Evolutionary conservation across 2,329 filamentous ascomycete genomes (phyloP).

Genomic region (Dactylellina haptotyla): DNA sequence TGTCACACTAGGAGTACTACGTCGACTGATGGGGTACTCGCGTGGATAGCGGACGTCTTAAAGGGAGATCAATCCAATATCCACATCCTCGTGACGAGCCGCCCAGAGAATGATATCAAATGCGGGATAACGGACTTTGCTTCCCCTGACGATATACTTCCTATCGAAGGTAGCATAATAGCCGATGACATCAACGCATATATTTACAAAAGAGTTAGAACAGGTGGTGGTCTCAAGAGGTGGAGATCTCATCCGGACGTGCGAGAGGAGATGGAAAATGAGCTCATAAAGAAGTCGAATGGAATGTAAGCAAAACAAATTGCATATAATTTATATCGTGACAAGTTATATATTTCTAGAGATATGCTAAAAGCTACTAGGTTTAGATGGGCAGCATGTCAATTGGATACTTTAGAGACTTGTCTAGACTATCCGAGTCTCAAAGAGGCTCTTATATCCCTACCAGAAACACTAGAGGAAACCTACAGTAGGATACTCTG

Average conservation of each 20-base stretch:
- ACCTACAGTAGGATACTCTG: slow-evolving; percentile 57
- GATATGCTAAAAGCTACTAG: slow-evolving; percentile 43
- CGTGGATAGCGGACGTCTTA: slow-evolving; percentile 1
- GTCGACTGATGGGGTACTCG: background rate
- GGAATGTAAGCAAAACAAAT: slow-evolving; percentile 59
- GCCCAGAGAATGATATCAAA: background rate
- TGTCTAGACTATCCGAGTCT: slow-evolving; percentile 53
- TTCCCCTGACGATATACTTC: background rate
- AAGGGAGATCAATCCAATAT: background rate
- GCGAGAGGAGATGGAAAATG: slow-evolving; percentile 22
- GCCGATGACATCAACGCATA: slow-evolving; percentile 14
- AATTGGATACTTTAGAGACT: slow-evolving; percentile 58
- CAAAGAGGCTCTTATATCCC: slow-evolving; percentile 41
- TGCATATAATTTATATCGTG: background rate
- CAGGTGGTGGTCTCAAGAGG: slow-evolving; percentile 55
- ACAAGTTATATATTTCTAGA: background rate
- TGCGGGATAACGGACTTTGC: background rate
- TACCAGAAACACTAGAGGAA: slow-evolving; percentile 56
- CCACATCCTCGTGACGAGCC: slow-evolving; percentile 12
- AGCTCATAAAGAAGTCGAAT: slow-evolving; percentile 54
- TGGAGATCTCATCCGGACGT: slow-evolving; percentile 56
- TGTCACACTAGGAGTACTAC: slow-evolving; percentile 51
- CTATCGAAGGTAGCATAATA: background rate
- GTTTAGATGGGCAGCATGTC: slow-evolving; percentile 59
- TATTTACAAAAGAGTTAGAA: slow-evolving; percentile 32